Evolutionary conservation across 1,284 basidiomycete genomes (phyloP), one percentile per base, ranked within the genome.

Genomic region (Kwoniella shivajii): DNA sequence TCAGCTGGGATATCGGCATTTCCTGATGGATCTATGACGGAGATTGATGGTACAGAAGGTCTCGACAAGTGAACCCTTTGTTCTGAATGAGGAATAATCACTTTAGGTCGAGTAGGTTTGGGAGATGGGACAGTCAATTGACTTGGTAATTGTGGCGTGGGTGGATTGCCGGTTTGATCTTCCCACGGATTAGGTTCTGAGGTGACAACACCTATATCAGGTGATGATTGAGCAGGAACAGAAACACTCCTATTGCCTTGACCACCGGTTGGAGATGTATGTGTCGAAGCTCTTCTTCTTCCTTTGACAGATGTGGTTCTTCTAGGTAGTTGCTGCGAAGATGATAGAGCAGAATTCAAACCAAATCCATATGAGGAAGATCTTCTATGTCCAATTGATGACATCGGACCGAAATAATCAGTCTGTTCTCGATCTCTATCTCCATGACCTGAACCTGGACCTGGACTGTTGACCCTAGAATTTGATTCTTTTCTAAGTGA

Each of bases 401-500:
- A 47, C 26, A 24, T 49, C 10, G 58, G 45, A n/a, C 62, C 59
- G 46, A 65, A 67, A 39, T 70, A 65, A 53, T 63, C 66, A 7
- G 22, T 36, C 22, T 30, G 49, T 29, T 41, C 55, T 29, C 37
- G 43, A 27, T 44, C 51, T 24, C 33, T 48, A 4, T 18, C 56
- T 10, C 22, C 36, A 2, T 53, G 43, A 42, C 41, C 50, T 2
- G 60, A 55, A 6, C 58, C 51, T 10, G 54, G 18, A 26, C 22
- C 34, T 2, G 60, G 61, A 50, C 61, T 68, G 4, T 50, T 36
- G 6, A 39, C 44, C 55, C 63, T 45, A 4, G 65, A 60, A 18
- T 62, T 64, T 2, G 64, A 72, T 29, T 80, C 79, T 16, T 82
- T 81, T 55, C 86, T 84, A 9, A 98, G 81, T 0, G 88, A 88